Conservation (phyloP, 176 grass and related monocot genomes). For the Guadua angustifolia region DNA sequence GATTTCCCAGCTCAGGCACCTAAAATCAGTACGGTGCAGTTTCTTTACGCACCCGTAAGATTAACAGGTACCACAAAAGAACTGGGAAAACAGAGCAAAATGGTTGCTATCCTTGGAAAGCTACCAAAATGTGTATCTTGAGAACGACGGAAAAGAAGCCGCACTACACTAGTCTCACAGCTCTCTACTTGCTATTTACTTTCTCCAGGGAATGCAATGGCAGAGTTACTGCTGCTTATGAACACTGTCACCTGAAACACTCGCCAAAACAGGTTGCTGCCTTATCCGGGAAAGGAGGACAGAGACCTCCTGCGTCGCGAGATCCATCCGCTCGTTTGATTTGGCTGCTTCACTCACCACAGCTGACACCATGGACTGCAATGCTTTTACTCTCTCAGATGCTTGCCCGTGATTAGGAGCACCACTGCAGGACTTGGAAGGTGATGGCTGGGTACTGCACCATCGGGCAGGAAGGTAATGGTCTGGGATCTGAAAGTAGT, state of each 20-base stretch:
- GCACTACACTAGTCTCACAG: background rate
- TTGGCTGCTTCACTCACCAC: conserved; percentile 63
- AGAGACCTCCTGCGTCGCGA: conserved; percentile 56
- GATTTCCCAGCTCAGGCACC: background rate
- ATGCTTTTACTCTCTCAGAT: conserved; percentile 39
- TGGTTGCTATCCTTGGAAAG: background rate
- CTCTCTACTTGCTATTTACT: conserved; percentile 10
- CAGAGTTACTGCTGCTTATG: conserved; percentile 6
- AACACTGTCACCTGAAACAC: conserved; percentile 35
- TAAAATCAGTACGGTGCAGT: background rate
- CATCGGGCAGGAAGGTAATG: conserved; percentile 62
- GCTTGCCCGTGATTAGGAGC: conserved; percentile 27
- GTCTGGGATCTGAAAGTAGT: conserved; percentile 63
- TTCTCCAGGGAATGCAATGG: background rate
- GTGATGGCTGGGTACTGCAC: conserved; percentile 39
- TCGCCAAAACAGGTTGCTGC: conserved; percentile 28
- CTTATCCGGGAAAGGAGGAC: conserved; percentile 58
- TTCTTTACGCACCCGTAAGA: background rate
- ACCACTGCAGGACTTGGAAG: conserved; percentile 31
- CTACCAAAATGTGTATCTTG: background rate
- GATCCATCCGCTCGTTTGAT: conserved; percentile 66
- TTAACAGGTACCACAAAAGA: background rate
- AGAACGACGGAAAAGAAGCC: background rate
- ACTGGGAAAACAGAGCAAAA: background rate
- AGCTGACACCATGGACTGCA: conserved; percentile 59